phyloP scores from a whole-genome alignment of 805 yeast species.

The Wickerhamiella slavikovae region DNA sequence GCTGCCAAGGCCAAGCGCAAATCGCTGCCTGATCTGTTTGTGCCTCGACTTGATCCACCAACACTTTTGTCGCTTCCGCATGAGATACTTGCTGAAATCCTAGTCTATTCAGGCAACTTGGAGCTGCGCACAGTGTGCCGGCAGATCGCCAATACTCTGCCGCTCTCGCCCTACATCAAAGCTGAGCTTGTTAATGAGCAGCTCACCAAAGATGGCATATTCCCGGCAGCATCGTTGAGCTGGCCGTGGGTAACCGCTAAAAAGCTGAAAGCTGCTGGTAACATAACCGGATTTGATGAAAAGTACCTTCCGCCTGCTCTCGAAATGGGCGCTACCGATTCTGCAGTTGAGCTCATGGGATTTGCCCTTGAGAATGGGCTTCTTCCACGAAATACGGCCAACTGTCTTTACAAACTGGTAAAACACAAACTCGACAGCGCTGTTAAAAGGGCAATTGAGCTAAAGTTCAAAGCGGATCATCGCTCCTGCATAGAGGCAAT shows the following conservation, averaged over 20 bases:
- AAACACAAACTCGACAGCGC: too few relatives aligned
- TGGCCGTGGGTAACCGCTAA: slow-evolving; percentile 13
- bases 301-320: too few relatives aligned
- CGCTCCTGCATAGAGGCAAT: slow-evolving; percentile 5
- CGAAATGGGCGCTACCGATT: too few relatives aligned
- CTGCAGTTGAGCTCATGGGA: too few relatives aligned
- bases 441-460: too few relatives aligned
- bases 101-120: slow-evolving; percentile 21
- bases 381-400: too few relatives aligned
- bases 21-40: too few relatives aligned
- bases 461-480: slow-evolving; percentile 2
- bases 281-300: too few relatives aligned
- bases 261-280: slow-evolving; percentile 13
- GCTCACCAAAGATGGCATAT: slow-evolving; percentile 5
- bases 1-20: too few relatives aligned
- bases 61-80: slow-evolving; percentile 26
- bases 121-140: slow-evolving; percentile 20
- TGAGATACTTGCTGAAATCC: slow-evolving; percentile 24
- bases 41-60: too few relatives aligned
- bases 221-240: slow-evolving; percentile 5
- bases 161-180: slow-evolving; percentile 14
- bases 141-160: slow-evolving; percentile 12
- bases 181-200: slow-evolving; percentile 8
- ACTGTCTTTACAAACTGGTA: too few relatives aligned
- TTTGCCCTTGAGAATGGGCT: too few relatives aligned